Evolutionary conservation across 768 basidiomycete genomes (phyloP), one percentile per base, ranked within the genome.

Genomic region (Boletus barrowsii): DNA sequence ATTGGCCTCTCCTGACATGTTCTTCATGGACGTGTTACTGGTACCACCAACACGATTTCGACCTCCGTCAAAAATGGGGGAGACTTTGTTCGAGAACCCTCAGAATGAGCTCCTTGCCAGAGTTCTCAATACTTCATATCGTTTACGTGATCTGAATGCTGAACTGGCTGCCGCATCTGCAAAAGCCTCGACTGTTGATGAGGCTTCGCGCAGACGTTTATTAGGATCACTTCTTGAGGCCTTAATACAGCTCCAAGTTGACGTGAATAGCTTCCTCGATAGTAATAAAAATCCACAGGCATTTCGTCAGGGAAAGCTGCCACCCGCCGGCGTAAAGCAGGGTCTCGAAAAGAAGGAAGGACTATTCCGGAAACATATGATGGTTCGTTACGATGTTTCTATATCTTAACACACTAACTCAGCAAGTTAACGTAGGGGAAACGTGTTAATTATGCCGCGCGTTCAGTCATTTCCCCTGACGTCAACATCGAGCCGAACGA

Each of bases 391-490:
- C 47, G 29, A 51, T 7, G 29, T 29, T 45, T 22, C 51, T 48
- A 39, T 33, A 4, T 47, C 9, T 44, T 10, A 24, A 43, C 26
- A 29, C 22, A 35, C 24, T 14, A 15, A 40, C 51, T 60, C 15
- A 60, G 24, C 32, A 47, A 39, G 17, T 37, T 24, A 7, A 42
- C 47, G 30, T 53, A 98, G 95, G 97, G 97, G 10, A 99, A 99
- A 78, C 94, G 97, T 66, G 97, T 99, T 57, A 98, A 99, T 72
- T 97, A 96, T 69, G 95, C 97, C 40, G 97, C 97, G 20, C 94
- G 97, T 58, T 99, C 97, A n/a, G 97, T 99, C 67, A 99, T 99
- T 61, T 99, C 97, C 17, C 97, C 97, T 11, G 97, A 99, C 67
- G 90, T 98, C 63, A 98, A 98, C 72, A 98, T 99, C 61, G 97